These are phyloP conservation scores for Candida smagusa DNA, from an alignment of 1,139 yeast species.

Conservation along the genomic window DNA sequence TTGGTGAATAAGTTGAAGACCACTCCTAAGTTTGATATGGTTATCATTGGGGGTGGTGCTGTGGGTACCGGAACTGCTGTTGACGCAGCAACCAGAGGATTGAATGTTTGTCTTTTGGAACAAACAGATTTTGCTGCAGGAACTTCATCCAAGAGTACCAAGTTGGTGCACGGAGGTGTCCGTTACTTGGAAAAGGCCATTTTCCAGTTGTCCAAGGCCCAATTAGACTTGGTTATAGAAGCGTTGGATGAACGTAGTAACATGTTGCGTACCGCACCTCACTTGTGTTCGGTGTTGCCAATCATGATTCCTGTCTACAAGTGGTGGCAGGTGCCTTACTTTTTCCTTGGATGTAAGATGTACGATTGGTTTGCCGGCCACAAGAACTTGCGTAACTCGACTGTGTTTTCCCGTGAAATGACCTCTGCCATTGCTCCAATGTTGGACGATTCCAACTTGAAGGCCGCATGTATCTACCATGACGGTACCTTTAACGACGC, in stretches of 20 bases:
- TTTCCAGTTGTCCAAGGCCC: constrained; percentile 86
- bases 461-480: constrained; percentile 90
- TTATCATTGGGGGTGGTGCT: constrained; percentile 95
- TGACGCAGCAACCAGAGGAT: constrained; percentile 88
- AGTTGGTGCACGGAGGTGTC: constrained; percentile 97
- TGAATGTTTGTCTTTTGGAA: constrained; percentile 84
- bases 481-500: constrained; percentile 95
- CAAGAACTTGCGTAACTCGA: constrained; percentile 79
- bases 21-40: constrained; percentile 65
- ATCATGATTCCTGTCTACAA: constrained; percentile 93
- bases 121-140: constrained; percentile 88
- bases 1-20: constrained; percentile 31
- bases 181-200: constrained; percentile 93
- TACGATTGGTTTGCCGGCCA: constrained; percentile 92
- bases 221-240: constrained; percentile 87
- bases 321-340: constrained; percentile 96
- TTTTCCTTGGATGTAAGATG: constrained; percentile 86
- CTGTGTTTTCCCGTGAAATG: constrained; percentile 63
- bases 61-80: constrained; percentile 92
- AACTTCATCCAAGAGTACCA: constrained; percentile 92
- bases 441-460: constrained; percentile 75
- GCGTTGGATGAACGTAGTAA: constrained; percentile 91
- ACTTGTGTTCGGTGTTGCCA: constrained; percentile 80
- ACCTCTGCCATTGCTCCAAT: constrained; percentile 83
- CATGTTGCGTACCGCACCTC: constrained; percentile 91